Conservation (phyloP, 441 rosid genomes). For the Populus hybrid region DNA sequence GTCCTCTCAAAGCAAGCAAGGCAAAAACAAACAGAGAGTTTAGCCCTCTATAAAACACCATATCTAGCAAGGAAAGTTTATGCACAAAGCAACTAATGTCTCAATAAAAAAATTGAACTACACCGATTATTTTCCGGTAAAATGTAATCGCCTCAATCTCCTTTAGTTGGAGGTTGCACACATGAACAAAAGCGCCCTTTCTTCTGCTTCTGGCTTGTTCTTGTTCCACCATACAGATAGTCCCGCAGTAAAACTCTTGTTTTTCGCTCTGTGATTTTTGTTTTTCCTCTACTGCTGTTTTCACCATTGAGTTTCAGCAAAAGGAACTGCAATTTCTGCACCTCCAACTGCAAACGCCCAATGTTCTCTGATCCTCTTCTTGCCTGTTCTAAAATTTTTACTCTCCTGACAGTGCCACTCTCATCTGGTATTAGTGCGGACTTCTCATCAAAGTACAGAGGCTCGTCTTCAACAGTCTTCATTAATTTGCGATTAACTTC, state of each 20-base stretch:
- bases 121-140: conserved; percentile 12
- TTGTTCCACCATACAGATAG: conserved; percentile 65
- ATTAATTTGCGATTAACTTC: conserved; percentile 55
- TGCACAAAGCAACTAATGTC: conserved; percentile 28
- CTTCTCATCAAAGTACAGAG: conserved; percentile 42
- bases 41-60: conserved; percentile 1
- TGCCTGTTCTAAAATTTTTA: conserved; percentile 68
- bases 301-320: conserved; percentile 68
- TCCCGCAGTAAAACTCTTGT: conserved; percentile 70
- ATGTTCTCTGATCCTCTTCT: conserved; percentile 80
- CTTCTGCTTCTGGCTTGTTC: conserved; percentile 49
- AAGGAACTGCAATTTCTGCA: conserved; percentile 82
- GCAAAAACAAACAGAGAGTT: background rate
- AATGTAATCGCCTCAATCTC: conserved; percentile 38
- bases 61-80: conserved; percentile 21
- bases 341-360: conserved; percentile 81
- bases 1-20: conserved; percentile 21
- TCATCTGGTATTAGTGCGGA: conserved; percentile 49
- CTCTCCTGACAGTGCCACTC: conserved; percentile 39
- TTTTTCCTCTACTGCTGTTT: conserved; percentile 50
- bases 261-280: conserved; percentile 44
- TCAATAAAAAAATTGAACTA: conserved; percentile 13
- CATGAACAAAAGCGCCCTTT: conserved; percentile 74
- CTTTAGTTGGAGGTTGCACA: conserved; percentile 59
- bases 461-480: conserved; percentile 48